Evolutionary conservation across 805 yeast species (phyloP), one percentile per base, ranked within the genome.

Genomic region (Cyberlindnera suaveolens): DNA sequence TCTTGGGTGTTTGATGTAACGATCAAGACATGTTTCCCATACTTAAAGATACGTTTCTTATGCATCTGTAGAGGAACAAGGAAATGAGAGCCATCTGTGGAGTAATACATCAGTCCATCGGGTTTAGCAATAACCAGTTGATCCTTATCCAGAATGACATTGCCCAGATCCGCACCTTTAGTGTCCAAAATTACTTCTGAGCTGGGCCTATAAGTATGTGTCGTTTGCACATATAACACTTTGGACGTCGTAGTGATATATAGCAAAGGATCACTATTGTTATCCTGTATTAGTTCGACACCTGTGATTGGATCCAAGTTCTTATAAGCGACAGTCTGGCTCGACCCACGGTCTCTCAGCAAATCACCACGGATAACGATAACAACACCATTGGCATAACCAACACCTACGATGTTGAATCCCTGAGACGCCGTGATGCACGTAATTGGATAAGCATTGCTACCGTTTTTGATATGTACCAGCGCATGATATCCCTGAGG

Each of bases 331-430:
- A 83, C 61, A 26, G 97, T 68, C 56, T 91, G 98, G 50, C 93
- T 77, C 9, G 96, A 80, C 0, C 98, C 98, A 45, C 96, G 68
- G 57, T 93, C 99, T 52, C 89, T 78, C 6, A 87, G 51, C 29
- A 93, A 62, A 61, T 93, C 98, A 8, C 99, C 99, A 48, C 98
- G 67, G 0, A 90, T 77, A 6, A 90, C 65, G 2, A 90, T 67
- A 3, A 90, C 88, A 17, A 79, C 72, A 3, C 99, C 99, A 60
- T 89, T 83, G 13, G 90, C 82, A 53, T 79, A 86, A 0, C 96
- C 96, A 37, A 86, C 65, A 0, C 85, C 90, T 6, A 84, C 60
- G 30, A 85, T 75, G 3, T 86, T 72, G 47, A 82, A 74, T 46
- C 75, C 80, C 1, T 61, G 51, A 14, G 80, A 72, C 39, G 73